These are phyloP conservation scores for Lophium mytilinum DNA, from an alignment of 495 filamentous ascomycete species.

Conservation along the genomic window DNA sequence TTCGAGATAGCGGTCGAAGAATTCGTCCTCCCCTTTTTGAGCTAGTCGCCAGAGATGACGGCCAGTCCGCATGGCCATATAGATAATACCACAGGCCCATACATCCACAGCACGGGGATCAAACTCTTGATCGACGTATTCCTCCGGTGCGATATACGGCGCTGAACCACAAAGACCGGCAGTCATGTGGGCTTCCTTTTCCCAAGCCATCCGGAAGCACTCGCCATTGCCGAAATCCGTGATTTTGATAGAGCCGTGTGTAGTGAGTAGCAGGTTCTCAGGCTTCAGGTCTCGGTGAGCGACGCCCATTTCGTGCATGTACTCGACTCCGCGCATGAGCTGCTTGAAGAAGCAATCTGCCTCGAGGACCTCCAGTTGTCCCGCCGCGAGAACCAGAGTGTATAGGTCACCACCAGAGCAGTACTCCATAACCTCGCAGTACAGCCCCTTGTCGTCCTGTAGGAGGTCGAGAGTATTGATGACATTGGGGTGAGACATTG, in stretches of 20 bases:
- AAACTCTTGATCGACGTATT: conserved; percentile 91
- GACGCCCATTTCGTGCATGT: conserved; percentile 99
- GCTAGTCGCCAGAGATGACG: conserved; percentile 94
- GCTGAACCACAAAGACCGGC: conserved; percentile 92
- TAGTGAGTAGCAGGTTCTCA: conserved; percentile 91
- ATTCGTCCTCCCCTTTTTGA: conserved; percentile 92
- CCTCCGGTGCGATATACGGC: conserved; percentile 95
- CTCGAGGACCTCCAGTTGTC: conserved; percentile 85
- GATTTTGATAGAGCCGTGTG: conserved; percentile 90
- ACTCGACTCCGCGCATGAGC: conserved; percentile 97
- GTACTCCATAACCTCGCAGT: conserved; percentile 99
- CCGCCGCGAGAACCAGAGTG: conserved; percentile 83
- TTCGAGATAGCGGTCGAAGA: conserved; percentile 87
- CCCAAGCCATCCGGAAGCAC: conserved; percentile 99
- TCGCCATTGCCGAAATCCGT: conserved; percentile 99
- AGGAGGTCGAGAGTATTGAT: conserved; percentile 96
- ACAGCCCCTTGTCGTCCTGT: conserved; percentile 93
- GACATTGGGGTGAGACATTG: conserved; percentile 92
- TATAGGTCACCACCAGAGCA: conserved; percentile 96
- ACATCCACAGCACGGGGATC: conserved; percentile 95
- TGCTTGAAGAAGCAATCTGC: conserved; percentile 99
- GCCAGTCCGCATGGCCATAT: conserved; percentile 99
- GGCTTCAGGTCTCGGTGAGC: conserved; percentile 96
- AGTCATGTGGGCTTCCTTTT: conserved; percentile 96
- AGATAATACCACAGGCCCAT: conserved; percentile 97